Evolutionary conservation across 371 early-diverging fungal species (phyloP).

Genomic region (Mucor sp.): DNA sequence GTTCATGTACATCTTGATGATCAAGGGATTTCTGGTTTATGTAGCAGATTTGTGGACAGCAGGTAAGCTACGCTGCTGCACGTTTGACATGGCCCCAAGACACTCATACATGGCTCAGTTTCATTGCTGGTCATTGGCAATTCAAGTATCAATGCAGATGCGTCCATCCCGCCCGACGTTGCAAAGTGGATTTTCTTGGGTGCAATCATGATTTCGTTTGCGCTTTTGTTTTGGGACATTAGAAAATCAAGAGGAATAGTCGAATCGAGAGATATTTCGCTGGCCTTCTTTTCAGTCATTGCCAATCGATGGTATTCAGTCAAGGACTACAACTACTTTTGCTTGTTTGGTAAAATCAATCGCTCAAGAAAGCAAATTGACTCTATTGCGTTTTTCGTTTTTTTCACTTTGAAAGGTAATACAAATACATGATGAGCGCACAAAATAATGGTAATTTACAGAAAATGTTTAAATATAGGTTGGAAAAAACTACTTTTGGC

Average conservation of each 20-base stretch:
- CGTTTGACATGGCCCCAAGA: background rate
- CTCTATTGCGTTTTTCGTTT: constrained; percentile 82
- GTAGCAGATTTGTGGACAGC: constrained; percentile 74
- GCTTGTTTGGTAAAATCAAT: constrained; percentile 81
- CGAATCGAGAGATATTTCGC: constrained; percentile 74
- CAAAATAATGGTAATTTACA: background rate
- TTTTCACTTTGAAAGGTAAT: constrained; percentile 81
- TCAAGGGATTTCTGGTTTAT: constrained; percentile 79
- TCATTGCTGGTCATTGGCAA: constrained; percentile 41
- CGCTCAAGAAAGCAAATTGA: constrained; percentile 69
- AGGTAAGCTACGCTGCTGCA: constrained; percentile 35
- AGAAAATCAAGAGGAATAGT: constrained; percentile 71
- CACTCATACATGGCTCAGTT: background rate
- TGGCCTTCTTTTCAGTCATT: constrained; percentile 75
- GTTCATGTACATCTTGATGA: constrained; percentile 69
- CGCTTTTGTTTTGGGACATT: constrained; percentile 79
- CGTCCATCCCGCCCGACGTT: constrained; percentile 38
- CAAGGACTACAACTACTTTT: constrained; percentile 76
- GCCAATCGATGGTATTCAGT: constrained; percentile 72
- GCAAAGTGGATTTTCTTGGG: constrained; percentile 71
- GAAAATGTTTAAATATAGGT: constrained; percentile 40
- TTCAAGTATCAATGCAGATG: constrained; percentile 62
- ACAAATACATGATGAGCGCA: constrained; percentile 31
- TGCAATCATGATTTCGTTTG: constrained; percentile 70
- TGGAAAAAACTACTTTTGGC: constrained; percentile 90